phyloP scores from a whole-genome alignment of 2,329 filamentous ascomycete species.

The Aspergillus carbonarius region DNA sequence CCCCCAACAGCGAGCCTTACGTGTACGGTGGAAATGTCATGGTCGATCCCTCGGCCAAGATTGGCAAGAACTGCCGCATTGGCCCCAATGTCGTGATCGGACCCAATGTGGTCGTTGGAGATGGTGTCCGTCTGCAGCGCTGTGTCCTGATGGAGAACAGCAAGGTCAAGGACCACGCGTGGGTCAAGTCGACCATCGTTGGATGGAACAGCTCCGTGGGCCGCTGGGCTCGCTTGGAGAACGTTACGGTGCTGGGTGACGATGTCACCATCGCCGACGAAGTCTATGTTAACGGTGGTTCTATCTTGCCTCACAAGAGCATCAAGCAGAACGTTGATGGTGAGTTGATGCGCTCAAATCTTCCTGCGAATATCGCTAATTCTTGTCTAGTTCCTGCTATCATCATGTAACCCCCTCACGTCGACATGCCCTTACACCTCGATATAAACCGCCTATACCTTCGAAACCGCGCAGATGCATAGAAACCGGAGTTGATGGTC shows the following conservation, averaged over 20 bases:
- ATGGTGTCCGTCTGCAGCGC: conserved; percentile 90
- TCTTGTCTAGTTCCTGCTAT: conserved; percentile 44
- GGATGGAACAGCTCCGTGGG: conserved; percentile 97
- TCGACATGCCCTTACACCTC: conserved; percentile 27
- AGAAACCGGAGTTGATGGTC: conserved; percentile 38
- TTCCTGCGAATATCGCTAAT: not conserved
- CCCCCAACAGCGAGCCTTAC: conserved; percentile 69
- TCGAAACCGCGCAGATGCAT: conserved; percentile 34
- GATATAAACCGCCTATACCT: conserved; percentile 26
- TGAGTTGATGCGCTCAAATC: conserved; percentile 39
- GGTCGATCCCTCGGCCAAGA: conserved; percentile 90
- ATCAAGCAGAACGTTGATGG: conserved; percentile 97
- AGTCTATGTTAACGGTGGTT: conserved; percentile 97
- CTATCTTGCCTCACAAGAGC: conserved; percentile 94
- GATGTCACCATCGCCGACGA: conserved; percentile 97
- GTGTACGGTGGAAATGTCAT: conserved; percentile 94
- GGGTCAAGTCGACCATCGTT: conserved; percentile 98
- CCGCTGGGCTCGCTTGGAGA: conserved; percentile 94
- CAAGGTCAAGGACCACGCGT: conserved; percentile 98
- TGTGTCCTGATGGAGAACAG: conserved; percentile 84
- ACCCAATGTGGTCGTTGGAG: conserved; percentile 85
- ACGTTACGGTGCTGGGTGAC: conserved; percentile 95
- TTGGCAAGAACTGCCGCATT: conserved; percentile 97
- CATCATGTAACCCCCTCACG: conserved; percentile 47
- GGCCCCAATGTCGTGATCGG: conserved; percentile 96